Evolutionary conservation across 2,329 filamentous ascomycete species (phyloP).

Genomic region (Diaporthe caulivora): DNA sequence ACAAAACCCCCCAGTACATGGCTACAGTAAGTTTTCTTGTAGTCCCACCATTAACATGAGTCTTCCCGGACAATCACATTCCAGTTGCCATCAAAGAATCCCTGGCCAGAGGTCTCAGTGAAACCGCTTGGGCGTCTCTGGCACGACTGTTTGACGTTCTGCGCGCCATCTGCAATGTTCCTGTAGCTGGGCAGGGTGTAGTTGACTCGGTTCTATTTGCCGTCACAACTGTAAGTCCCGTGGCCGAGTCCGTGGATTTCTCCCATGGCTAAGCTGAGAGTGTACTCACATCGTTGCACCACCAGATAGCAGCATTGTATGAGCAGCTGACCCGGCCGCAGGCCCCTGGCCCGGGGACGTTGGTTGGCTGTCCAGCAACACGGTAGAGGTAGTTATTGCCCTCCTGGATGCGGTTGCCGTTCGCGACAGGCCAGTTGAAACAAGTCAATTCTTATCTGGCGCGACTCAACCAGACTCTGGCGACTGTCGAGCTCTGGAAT

Average conservation of each 20-base stretch:
- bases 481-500: not conserved
- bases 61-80: slow-evolving; percentile 11
- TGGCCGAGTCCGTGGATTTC: too few relatives aligned
- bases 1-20: not conserved
- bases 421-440: not conserved
- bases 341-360: slow-evolving; percentile 11
- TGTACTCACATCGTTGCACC: slow-evolving; percentile 17
- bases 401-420: not conserved
- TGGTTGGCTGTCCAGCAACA: not conserved
- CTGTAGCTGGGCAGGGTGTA: not conserved
- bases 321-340: slow-evolving; percentile 11
- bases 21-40: too few relatives aligned
- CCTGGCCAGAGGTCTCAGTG: slow-evolving; percentile 3
- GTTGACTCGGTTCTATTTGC: not conserved
- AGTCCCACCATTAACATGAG: not conserved
- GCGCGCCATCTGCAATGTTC: not conserved
- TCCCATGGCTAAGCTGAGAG: not conserved
- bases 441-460: not conserved
- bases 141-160: not conserved
- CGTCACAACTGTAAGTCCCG: not conserved
- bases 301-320: slow-evolving; percentile 7
- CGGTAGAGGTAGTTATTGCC: not conserved
- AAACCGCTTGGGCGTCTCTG: not conserved
- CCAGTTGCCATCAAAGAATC: slow-evolving; percentile 22
- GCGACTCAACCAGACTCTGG: not conserved